Base-by-base conservation (phyloP, 148 eudicot genomes). In the Simmondsia chinensis region DNA sequence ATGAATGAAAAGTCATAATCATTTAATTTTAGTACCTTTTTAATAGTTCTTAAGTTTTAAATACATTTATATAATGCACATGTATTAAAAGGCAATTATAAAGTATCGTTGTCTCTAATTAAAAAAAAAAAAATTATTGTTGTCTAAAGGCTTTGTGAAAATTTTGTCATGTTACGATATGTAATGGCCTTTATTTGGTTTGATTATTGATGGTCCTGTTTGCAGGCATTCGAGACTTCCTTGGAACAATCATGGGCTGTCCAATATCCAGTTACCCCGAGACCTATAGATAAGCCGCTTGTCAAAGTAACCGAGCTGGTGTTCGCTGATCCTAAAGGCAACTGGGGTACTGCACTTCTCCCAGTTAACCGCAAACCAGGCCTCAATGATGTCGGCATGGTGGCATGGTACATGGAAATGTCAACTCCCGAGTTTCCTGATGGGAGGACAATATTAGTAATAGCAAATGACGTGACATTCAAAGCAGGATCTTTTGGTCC, bases 401-500 rank as follows among this genome's bases (percentile, higher is more conserved):
- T 93, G 22, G 99, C 94, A 6, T 93, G 99, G 99, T 55, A 18
- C 21, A 64, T 93, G 72, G 91, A 86, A 59, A 80, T 93, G 91
- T 72, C 61, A 55, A 93, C 99, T n/a, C 96, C 99, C 4, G 99
- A 86, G 51, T 93, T 93, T 38, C 99, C 99, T 25, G 40, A 65
- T 54, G 99, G 99, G 29, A 68, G 99, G 45, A 77, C 79, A 14
- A 73, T 93, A 46, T 47, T 93, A 16, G 65, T 93, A 9, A 74
- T 93, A 19, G 72, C 94, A 31, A 93, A 93, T 57, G 99, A 93
- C 34, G 86, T 93, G 17, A 93, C 99, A 14, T 80, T 77, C 61
- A 86, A 71, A 66, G 94, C 87, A 4, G 99, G 99, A 48, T 93
- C 99, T 42, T 93, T 93, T 43, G 99, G 99, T 33, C 86, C 87